phyloP scores from a whole-genome alignment of 805 yeast species.

The Millerozyma miso region DNA sequence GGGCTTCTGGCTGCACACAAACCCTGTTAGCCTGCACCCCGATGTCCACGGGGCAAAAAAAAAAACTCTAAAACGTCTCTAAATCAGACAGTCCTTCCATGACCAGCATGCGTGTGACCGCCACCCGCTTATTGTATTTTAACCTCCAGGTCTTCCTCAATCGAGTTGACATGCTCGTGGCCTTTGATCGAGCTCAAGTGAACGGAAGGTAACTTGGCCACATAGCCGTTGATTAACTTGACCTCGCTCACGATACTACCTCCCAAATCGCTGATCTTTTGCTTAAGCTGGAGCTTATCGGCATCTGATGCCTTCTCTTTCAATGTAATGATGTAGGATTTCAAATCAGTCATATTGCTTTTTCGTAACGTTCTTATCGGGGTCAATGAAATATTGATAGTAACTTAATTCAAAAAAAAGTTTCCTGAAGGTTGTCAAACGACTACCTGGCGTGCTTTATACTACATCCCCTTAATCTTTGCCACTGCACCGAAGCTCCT shows the following conservation, averaged over 20 bases:
- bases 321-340: slow-evolving; percentile 41
- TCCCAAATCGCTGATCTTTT: slow-evolving; percentile 47
- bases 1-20: no score
- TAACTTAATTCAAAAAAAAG: no score
- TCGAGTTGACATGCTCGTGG: slow-evolving; percentile 49
- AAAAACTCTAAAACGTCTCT: neutral
- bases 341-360: slow-evolving; percentile 22
- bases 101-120: neutral
- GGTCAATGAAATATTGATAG: no score
- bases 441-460: neutral
- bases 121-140: slow-evolving; percentile 29
- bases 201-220: slow-evolving; percentile 53
- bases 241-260: slow-evolving; percentile 61
- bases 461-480: neutral
- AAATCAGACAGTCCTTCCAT: neutral
- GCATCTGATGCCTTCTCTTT: slow-evolving; percentile 41
- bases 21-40: no score
- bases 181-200: slow-evolving; percentile 45
- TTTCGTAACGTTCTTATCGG: neutral
- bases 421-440: no score
- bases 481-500: neutral
- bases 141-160: slow-evolving; percentile 70
- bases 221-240: slow-evolving; percentile 62
- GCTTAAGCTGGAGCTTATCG: slow-evolving; percentile 42
- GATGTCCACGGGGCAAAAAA: neutral